Base-by-base conservation (phyloP, 257 asterid genomes). In the Echites panduratus region DNA sequence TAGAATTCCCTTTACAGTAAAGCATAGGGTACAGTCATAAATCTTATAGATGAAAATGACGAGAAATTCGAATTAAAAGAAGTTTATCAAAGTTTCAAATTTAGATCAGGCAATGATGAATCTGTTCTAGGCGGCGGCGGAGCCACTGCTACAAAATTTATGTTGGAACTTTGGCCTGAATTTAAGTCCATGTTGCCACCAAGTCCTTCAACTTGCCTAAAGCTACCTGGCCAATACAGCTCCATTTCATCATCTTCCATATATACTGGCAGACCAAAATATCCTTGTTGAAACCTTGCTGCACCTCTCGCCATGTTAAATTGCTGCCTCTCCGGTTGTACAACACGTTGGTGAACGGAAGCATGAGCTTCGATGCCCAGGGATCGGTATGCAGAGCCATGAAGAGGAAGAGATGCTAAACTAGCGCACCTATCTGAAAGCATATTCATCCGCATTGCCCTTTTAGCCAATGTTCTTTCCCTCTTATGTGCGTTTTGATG, bases 401-500 rank as follows among this genome's bases (percentile, higher is more conserved):
- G 92, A 50, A 91, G 84, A 0, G 98, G 98, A 16, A 94, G 89
- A 0, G 97, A 88, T 0, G 99, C 96, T 67, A 94, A 72, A 75
- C 93, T 94, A 0, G 99, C 90, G 47, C 88, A 89, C 67, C 95
- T 77, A 45, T 94, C 95, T 7, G 96, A 87, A 44, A 94, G 74
- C 90, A 90, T 87, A 35, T 92, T 96, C 93, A 94, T 85, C 13
- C 93, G 66, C 95, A 91, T 88, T 7, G 97, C 99, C 79, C 98
- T 74, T 77, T 91, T 94, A 0, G 97, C 99, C 0, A 94, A 78
- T 4, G 96, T 89, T 75, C 99, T 74, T 77, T 94, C 99, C 49
- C 99, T 82, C 80, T 94, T 94, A 81, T 94, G 99, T 2, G 99
- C 97, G 13, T 94, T 94, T 57, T 94, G 99, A 74, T 94, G 99